Evolutionary conservation across 805 yeast genomes (phyloP).

Genomic region (Saturnispora saitoi): DNA sequence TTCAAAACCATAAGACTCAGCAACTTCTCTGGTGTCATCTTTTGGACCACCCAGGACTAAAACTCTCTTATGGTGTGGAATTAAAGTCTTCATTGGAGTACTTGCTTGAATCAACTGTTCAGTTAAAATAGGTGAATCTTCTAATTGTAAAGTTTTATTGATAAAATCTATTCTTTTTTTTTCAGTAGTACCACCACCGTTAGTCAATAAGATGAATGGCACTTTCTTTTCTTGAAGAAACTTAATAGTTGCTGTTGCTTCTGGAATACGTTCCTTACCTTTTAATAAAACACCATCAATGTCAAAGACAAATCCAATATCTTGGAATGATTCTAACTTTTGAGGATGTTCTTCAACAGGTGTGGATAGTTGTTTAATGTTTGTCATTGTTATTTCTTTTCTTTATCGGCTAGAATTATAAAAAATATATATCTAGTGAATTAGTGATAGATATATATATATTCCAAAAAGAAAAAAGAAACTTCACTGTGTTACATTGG

Average conservation of each 20-base stretch:
- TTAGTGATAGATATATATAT: too few species aligned
- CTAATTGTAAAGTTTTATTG: slow-evolving; percentile 22
- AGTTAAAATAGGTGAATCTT: slow-evolving; percentile 30
- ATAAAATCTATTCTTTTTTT: slow-evolving; percentile 46
- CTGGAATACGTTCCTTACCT: slow-evolving; percentile 58
- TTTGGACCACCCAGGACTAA: slow-evolving; percentile 79
- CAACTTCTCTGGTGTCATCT: slow-evolving; percentile 68
- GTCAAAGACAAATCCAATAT: slow-evolving; percentile 31
- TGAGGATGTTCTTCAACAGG: slow-evolving; percentile 12
- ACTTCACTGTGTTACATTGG: background rate
- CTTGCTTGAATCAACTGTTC: slow-evolving; percentile 77
- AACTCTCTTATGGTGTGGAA: slow-evolving; percentile 47
- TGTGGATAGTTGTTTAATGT: slow-evolving; percentile 10
- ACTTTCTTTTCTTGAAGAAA: slow-evolving; percentile 41
- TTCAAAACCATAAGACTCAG: slow-evolving; percentile 66
- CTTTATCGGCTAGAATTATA: background rate
- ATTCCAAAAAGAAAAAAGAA: too few species aligned
- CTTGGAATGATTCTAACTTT: slow-evolving; percentile 10
- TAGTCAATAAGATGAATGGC: slow-evolving; percentile 77
- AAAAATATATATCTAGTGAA: background rate
- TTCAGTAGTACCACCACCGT: slow-evolving; percentile 83
- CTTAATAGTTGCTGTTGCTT: slow-evolving; percentile 47
- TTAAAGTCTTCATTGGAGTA: slow-evolving; percentile 68
- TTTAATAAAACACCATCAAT: slow-evolving; percentile 86
- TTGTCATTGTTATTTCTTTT: background rate